These are phyloP conservation scores for Aphanomyces euteiches DNA, from an alignment of 352 stramenopile genomes.

Conservation along the genomic window DNA sequence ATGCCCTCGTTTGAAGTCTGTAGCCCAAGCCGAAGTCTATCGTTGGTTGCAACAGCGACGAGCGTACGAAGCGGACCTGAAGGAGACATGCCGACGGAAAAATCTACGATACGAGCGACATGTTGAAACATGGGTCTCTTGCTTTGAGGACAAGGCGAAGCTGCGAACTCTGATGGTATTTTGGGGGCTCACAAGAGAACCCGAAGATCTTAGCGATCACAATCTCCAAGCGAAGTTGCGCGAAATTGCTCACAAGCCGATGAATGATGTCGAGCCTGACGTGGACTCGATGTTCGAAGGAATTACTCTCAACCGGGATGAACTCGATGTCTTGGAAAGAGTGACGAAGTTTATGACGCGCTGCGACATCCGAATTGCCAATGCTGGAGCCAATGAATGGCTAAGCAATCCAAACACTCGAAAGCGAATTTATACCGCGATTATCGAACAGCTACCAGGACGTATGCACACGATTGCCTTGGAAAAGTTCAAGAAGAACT, in stretches of 20 bases:
- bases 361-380: not conserved
- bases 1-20: not conserved
- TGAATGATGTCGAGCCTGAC: not conserved
- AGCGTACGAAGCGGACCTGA: not conserved
- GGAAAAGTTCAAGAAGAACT: slow-evolving; percentile 1
- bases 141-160: not conserved
- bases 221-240: not conserved
- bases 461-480: not conserved
- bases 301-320: not conserved
- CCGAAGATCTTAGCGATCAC: not conserved
- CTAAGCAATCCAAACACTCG: not conserved
- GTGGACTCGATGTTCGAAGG: not conserved
- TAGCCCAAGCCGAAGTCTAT: not conserved
- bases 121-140: not conserved
- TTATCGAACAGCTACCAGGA: not conserved
- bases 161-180: not conserved
- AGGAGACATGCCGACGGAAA: not conserved
- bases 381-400: not conserved
- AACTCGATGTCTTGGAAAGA: not conserved
- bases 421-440: not conserved
- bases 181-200: not conserved
- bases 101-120: not conserved
- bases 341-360: not conserved
- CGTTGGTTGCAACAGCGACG: not conserved
- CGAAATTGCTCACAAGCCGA: not conserved